Evolutionary conservation across 2,329 filamentous ascomycete genomes (phyloP).

Genomic region (Fusarium poae): DNA sequence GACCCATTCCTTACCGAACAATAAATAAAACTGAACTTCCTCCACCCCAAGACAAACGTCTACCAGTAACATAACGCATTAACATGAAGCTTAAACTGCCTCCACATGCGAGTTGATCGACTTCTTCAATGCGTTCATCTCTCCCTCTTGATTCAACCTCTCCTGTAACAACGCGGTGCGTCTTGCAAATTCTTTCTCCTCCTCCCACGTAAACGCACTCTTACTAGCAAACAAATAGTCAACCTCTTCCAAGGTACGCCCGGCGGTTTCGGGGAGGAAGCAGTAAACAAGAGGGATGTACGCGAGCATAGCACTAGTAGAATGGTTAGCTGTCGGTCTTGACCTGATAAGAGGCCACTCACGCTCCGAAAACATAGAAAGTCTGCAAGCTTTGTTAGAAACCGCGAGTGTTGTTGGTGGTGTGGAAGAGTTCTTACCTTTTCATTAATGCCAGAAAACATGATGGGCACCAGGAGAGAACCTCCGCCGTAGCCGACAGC

Average conservation of each 20-base stretch:
- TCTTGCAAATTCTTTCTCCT: slow-evolving; percentile 18
- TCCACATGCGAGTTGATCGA: no score
- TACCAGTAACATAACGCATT: no score
- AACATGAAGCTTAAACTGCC: no score
- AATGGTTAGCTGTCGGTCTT: neutral
- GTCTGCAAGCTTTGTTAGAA: slow-evolving; percentile 8
- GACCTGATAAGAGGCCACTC: neutral
- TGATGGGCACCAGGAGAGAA: slow-evolving; percentile 13
- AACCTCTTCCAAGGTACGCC: slow-evolving; percentile 14
- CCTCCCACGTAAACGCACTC: slow-evolving; percentile 12
- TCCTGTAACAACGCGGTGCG: slow-evolving; percentile 7
- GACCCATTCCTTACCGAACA: no score
- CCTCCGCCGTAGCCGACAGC: slow-evolving; percentile 35
- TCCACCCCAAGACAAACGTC: no score
- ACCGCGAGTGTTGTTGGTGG: fast-evolving
- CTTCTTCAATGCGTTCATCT: no score
- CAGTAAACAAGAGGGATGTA: slow-evolving; percentile 20
- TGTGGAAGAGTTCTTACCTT: neutral
- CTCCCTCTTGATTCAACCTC: neutral
- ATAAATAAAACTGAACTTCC: no score
- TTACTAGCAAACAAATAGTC: slow-evolving; percentile 22
- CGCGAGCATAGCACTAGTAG: slow-evolving; percentile 14
- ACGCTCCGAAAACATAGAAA: slow-evolving; percentile 19
- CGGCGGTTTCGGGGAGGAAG: slow-evolving; percentile 16
- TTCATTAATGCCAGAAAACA: slow-evolving; percentile 19